Percentiles rank a stretch among this genome's conserved stretches.
Conservation (phyloP, 768 basidiomycete species). For the Xerocomus spinulosus region DNA sequence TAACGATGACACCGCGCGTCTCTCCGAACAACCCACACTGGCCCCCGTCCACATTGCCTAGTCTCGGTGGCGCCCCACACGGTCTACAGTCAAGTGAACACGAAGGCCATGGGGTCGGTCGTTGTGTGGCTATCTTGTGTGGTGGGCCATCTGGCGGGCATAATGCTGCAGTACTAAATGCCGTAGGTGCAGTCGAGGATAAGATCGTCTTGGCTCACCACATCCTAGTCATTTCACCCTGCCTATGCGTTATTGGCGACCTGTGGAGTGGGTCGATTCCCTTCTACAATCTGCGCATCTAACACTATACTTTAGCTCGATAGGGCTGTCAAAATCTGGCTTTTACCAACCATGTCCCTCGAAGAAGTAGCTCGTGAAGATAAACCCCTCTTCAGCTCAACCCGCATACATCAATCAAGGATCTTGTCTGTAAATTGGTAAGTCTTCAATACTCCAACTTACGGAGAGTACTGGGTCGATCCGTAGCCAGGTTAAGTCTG, state of each 20-base stretch:
- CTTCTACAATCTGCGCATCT: constrained; percentile 1
- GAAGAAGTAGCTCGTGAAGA: constrained; percentile 56
- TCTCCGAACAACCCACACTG: constrained; percentile 52
- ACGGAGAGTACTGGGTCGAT: neutral
- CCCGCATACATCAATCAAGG: constrained; percentile 59
- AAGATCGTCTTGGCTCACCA: constrained; percentile 2
- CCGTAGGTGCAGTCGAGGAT: constrained; percentile 37
- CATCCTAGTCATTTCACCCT: constrained; percentile 61
- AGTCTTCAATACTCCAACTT: neutral
- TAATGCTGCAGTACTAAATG: constrained; percentile 59
- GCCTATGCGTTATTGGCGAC: constrained; percentile 65
- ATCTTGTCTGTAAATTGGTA: constrained; percentile 65
- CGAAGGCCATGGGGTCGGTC: constrained; percentile 55
- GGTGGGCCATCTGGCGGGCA: constrained; percentile 76
- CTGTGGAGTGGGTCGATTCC: constrained; percentile 54
- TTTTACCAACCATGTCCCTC: constrained; percentile 38
- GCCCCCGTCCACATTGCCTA: constrained; percentile 46
- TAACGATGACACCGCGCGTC: constrained; percentile 35
- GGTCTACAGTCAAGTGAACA: constrained; percentile 56
- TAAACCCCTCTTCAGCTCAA: constrained; percentile 71
- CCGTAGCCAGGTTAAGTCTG: constrained; percentile 44
- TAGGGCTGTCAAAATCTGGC: constrained; percentile 73
- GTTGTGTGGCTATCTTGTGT: constrained; percentile 60
- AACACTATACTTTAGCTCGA: constrained; percentile 48
- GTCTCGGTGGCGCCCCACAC: constrained; percentile 63